Evolutionary conservation across 2,329 filamentous ascomycete genomes (phyloP), one percentile per base, ranked within the genome.

Genomic region (Nemania abortiva): DNA sequence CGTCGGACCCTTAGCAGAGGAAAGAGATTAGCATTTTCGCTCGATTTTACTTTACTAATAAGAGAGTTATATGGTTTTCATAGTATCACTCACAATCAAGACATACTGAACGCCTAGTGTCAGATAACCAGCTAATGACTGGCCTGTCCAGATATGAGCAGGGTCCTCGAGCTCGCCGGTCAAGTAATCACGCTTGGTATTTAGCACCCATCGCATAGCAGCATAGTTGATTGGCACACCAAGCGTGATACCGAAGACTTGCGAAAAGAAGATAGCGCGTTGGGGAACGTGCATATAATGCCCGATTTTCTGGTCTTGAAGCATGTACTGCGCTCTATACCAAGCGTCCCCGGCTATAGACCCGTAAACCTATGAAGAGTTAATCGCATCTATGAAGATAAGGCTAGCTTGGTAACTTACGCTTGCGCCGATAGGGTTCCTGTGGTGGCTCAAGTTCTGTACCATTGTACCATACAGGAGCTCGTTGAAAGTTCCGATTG

Each of bases 271-370:
- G 6, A 89, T 84, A 0, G 84, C 81, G 13, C 85, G 84, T 1
- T 88, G 88, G 0, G 88, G 86, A 0, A 90, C 82, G 62, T 90
- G 87, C 84, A 89, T 88, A 71, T 90, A 90, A 71, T 90, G 87
- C 0, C 87, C 88, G n/a, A 90, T 88, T 74, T 90, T 88, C 74
- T 87, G 86, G 73, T 90, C 88, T 72, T 90, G 87, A 0, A 90
- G 80, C 81, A 89, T 88, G 24, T 84, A 82, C 70, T 87, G 86
- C 0, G 86, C 86, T 18, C 86, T 79, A 66, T 89, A 89, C 88
- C 88, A 90, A 2, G 88, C 87, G 62, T 89, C 87, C 13, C 88
- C 88, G 1, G 88, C 87, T 18, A 90, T 88, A 10, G 85, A 79
- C 7, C 88, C 85, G 72, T 90, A 90, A 0, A 85, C 81, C 0